Evolutionary conservation across 805 yeast genomes (phyloP), one percentile per base, ranked within the genome.

Genomic region (Metschnikowia henanensis): DNA sequence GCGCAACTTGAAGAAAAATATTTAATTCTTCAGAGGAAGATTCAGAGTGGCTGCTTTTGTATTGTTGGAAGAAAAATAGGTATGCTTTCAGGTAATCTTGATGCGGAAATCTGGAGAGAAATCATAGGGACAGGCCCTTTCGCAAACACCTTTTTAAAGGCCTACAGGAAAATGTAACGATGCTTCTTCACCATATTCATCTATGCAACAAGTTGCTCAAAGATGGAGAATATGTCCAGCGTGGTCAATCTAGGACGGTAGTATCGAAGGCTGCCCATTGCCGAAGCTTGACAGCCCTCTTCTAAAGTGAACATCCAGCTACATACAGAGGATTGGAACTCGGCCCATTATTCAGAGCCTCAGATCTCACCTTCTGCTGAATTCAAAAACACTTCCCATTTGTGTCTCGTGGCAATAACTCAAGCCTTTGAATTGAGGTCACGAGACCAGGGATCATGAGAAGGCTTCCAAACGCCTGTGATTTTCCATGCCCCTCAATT

Each of bases 141-240:
- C n/a, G n/a, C n/a, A n/a, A n/a, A n/a, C n/a, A n/a, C n/a, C n/a
- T n/a, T n/a, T n/a, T n/a, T 28, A 28, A 13, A 23, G 16, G 32
- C 6, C 10, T 28, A 12, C 13, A 20, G 28, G 32, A 7, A 41
- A 62, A 80, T 84, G 87, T 85, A 73, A 78, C 86, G 75, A 65
- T 60, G 73, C 69, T 66, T 81, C 91, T 84, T 84, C 79, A 78
- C 88, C 89, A 81, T 72, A 80, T 77, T 79, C 89, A 83, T 80
- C 84, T 77, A 71, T 73, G 71, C 66, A 49, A 28, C 16, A 50
- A 49, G 45, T 16, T 48, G 70, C 69, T 60, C 75, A 73, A 81
- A 78, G 80, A 81, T 80, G 90, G 87, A 81, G 79, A 84, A 84
- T 84, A 84, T 84, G 92, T 84, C 80, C 74, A 57, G 60, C 75